Percentiles rank a stretch among this genome's conserved stretches.
phyloP scores from a whole-genome alignment of 306 rosid genomes.

The Ziziphus jujuba region DNA sequence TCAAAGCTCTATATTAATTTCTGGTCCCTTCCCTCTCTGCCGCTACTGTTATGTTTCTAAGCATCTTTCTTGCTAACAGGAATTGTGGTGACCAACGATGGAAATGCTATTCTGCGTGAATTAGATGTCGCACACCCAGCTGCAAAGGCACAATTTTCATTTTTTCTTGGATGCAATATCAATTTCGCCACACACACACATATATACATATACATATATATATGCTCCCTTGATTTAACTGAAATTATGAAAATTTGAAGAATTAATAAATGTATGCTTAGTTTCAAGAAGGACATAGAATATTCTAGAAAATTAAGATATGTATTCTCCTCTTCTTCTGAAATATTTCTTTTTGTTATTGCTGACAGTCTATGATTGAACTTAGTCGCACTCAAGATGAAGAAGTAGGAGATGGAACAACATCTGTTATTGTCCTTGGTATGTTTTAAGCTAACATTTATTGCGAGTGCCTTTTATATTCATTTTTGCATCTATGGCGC shows the following conservation, averaged over 20 bases:
- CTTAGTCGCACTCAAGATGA: conserved; percentile 96
- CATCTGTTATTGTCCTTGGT: conserved; percentile 97
- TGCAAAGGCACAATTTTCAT: conserved; percentile 64
- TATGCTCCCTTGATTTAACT: background rate
- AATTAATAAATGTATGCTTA: background rate
- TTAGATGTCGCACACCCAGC: conserved; percentile 97
- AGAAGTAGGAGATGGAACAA: conserved; percentile 98
- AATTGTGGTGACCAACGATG: conserved; percentile 97
- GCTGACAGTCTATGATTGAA: conserved; percentile 87
- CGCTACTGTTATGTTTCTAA: background rate
- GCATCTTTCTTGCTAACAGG: conserved; percentile 43
- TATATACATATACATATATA: no score
- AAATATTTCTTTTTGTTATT: conserved; percentile 19
- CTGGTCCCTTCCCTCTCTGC: background rate
- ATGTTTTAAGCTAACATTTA: conserved; percentile 24
- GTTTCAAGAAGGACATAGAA: background rate
- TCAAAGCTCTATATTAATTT: background rate
- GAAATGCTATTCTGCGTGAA: conserved; percentile 94
- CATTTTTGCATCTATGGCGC: background rate
- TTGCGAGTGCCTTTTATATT: background rate
- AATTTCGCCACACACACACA: no score
- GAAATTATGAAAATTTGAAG: no score
- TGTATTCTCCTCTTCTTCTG: background rate
- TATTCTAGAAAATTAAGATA: background rate
- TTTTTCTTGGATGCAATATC: background rate